Evolutionary conservation across 306 rosid genomes (phyloP).

Genomic region (Vigna trinervia): DNA sequence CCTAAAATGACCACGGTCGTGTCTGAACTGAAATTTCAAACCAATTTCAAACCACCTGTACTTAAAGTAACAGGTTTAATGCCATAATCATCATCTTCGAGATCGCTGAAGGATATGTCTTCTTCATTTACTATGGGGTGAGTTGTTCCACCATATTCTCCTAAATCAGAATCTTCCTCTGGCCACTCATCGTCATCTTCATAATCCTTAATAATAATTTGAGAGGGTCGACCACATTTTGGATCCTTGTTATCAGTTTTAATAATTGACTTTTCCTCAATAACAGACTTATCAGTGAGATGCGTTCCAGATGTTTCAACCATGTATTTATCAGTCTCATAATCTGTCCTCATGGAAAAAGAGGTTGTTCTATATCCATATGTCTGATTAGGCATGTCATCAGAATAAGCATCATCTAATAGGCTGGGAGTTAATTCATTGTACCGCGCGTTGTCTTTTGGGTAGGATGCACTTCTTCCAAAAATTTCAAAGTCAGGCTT

Average conservation of each 20-base stretch:
- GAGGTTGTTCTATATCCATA: constrained; percentile 48
- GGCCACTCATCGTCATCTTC: constrained; percentile 82
- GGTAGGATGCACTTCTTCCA: constrained; percentile 56
- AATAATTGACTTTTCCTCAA: constrained; percentile 57
- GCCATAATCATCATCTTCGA: constrained; percentile 80
- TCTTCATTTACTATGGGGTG: constrained; percentile 65
- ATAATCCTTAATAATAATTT: constrained; percentile 52
- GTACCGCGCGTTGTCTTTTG: constrained; percentile 52
- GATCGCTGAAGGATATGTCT: constrained; percentile 96
- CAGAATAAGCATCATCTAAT: constrained; percentile 55
- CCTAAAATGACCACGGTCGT: constrained; percentile 37
- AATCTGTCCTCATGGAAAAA: constrained; percentile 51
- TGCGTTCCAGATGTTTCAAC: constrained; percentile 60
- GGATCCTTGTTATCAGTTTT: constrained; percentile 60
- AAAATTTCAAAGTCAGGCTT: constrained; percentile 59
- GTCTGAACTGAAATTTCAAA: constrained; percentile 41
- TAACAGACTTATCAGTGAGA: constrained; percentile 65
- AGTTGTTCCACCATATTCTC: constrained; percentile 49
- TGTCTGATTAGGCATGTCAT: constrained; percentile 48
- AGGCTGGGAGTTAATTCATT: constrained; percentile 54
- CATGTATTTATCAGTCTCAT: constrained; percentile 59
- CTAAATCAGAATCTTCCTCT: constrained; percentile 79
- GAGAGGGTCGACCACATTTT: constrained; percentile 55
- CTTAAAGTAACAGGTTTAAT: constrained; percentile 51
- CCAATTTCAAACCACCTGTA: constrained; percentile 51